Evolutionary conservation across 768 basidiomycete species (phyloP), one percentile per base, ranked within the genome.

Genomic region (Rhodosporidiobolus odoratus): DNA sequence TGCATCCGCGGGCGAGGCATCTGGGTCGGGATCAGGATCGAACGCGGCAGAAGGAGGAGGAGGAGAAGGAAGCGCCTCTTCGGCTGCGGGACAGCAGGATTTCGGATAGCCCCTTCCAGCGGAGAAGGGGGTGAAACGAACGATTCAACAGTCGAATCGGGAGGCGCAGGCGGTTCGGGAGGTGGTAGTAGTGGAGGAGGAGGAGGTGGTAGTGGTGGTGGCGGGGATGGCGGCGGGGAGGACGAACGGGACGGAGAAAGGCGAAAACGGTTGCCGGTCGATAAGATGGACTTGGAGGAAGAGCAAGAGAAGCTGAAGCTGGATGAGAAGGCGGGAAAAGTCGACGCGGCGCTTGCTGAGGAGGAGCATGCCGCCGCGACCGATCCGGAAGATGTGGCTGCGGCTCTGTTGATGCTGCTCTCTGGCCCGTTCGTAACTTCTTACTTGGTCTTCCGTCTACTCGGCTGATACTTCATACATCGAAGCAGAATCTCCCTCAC

Each of bases 41-140:
- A n/a, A n/a, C 48, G 48, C 12, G 9, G 48, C 27, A 43, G 56
- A 35, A 13, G 52, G 34, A 9, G 67, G 32, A 21, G 61, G 43
- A 37, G 68, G 37, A 16, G 34, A 41, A 4, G 35, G n/a, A 7
- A 19, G 43, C 17, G 37, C 50, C 12, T n/a, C 62, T 2, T 56
- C 62, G 0, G 12, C 16, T 9, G 13, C 53, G 25, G 50, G 40
- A 23, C 54, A 43, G 52, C 54, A 27, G 69, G 58, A 50, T 70
- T 70, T 70, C 60, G 69, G 40, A n/a, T 30, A 32, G 63, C 63
- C 64, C 69, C 63, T 37, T 41, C 52, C 30, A 21, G 27, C 34
- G 63, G 19, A 47, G 58, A 59, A 60, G 69, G 69, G 52, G 54
- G 47, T 64, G 53, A 54, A 43, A 40, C 40, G 38, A 27, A 32